Conservation (phyloP, 768 basidiomycete genomes). For the Amanita exitialis region DNA sequence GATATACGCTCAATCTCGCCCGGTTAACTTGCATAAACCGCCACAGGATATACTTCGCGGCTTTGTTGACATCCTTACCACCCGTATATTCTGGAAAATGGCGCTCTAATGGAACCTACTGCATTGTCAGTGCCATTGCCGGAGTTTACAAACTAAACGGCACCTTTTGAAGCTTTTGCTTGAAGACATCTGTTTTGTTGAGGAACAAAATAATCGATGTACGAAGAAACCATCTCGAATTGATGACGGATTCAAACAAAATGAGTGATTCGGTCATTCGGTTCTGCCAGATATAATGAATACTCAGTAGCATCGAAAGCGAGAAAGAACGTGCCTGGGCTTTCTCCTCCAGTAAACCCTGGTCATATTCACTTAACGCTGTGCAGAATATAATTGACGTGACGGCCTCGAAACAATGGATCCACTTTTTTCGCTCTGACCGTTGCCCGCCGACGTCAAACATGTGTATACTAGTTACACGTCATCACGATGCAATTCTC, state of each 20-base stretch:
- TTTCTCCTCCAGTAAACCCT: constrained; percentile 59
- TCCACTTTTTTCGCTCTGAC: constrained; percentile 77
- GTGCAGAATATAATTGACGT: constrained; percentile 67
- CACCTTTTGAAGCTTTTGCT: constrained; percentile 69
- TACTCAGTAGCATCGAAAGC: not conserved
- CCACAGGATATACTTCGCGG: constrained; percentile 92
- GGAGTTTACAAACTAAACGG: constrained; percentile 13
- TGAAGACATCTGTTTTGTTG: constrained; percentile 93
- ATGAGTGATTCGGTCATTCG: constrained; percentile 90
- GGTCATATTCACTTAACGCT: constrained; percentile 68
- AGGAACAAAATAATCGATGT: constrained; percentile 88
- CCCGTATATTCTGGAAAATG: constrained; percentile 89
- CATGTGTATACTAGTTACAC: constrained; percentile 42
- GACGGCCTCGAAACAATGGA: constrained; percentile 44
- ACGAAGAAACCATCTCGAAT: constrained; percentile 87
- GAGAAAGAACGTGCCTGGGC: constrained; percentile 36
- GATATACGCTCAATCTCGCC: constrained; percentile 79
- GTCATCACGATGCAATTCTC: not conserved
- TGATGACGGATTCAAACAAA: constrained; percentile 87
- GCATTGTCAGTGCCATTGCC: not conserved
- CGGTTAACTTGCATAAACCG: constrained; percentile 89
- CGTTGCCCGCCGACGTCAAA: constrained; percentile 77
- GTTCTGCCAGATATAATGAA: constrained; percentile 36
- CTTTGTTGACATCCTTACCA: constrained; percentile 86
- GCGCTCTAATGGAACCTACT: constrained; percentile 59